Base-by-base conservation (phyloP, 257 asterid genomes). In the Forsythia suspensa region DNA sequence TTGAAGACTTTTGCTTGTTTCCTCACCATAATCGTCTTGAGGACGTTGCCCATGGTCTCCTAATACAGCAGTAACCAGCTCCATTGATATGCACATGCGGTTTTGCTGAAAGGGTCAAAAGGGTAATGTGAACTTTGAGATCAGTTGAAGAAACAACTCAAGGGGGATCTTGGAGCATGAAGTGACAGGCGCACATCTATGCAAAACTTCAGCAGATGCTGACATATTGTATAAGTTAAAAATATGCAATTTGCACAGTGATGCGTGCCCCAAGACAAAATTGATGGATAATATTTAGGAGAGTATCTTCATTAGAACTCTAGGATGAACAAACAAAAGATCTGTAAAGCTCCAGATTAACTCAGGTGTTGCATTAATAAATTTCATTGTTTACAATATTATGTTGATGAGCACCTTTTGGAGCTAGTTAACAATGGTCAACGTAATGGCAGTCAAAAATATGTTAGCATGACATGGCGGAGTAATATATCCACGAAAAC, bases 31-130 rank as follows among this genome's bases (percentile, higher is more conserved):
- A 87, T 95, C 99, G 48, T 92, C 97, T 51, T 52, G 91, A 74
- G 98, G 99, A 36, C 99, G 97, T 79, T 95, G 99, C 76, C 98
- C 98, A 76, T 95, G 99, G 80, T 95, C 99, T 82, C 99, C 99
- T 72, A 95, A 80, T 70, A 95, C 99, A 79, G 99, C 99, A 77
- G 99, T 95, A 59, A 95, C 99, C 83, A 95, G 89, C 87, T 95
- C 99, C 99, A 92, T 95, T 80, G 99, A 93, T 85, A 93, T 83
- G 85, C 98, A 93, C 91, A 93, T 87, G 80, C 83, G 94, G 73
- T 87, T 90, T 67, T 80, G 73, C 99, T 93, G 87, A 84, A 82
- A 71, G 77, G 78, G 79, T 42, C 76, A 77, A 76, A 63, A 70
- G 42, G 70, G 73, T 9, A 76, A 72, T 37, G 24, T 52, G 63